Conservation (phyloP, 768 basidiomycete genomes). For the Podaxis sp. region DNA sequence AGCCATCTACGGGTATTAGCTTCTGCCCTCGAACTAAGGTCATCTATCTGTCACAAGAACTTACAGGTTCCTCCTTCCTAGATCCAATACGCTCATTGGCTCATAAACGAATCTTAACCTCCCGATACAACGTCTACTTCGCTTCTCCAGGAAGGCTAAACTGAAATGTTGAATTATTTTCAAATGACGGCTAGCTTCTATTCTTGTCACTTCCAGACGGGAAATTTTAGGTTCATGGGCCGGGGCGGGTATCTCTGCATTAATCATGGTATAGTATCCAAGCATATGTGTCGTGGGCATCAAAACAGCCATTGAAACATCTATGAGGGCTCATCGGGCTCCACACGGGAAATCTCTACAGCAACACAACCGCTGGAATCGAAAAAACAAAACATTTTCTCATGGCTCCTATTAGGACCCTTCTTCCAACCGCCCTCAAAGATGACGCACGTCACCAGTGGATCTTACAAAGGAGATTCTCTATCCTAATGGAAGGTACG, state of each 20-base stretch:
- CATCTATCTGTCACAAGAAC: not conserved
- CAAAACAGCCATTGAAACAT: not conserved
- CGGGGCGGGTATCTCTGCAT: not conserved
- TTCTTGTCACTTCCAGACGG: not conserved
- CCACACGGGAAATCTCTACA: not conserved
- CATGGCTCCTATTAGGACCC: slow-evolving; percentile 1
- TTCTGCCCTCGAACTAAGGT: not conserved
- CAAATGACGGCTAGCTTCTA: not conserved
- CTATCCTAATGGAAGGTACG: not conserved
- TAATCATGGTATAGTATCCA: slow-evolving; percentile 1
- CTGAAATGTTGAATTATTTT: not conserved
- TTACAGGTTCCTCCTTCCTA: not conserved
- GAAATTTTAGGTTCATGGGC: not conserved
- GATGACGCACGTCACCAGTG: not conserved
- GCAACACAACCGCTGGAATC: not conserved
- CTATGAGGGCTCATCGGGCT: not conserved
- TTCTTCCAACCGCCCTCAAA: not conserved
- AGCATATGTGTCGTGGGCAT: not conserved
- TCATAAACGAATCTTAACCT: slow-evolving; percentile 3
- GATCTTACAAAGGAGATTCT: slow-evolving; percentile 3
- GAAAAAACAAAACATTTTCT: slow-evolving; percentile 5
- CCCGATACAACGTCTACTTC: not conserved
- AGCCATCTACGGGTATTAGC: not conserved
- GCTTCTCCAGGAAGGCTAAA: not conserved
- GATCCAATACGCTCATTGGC: slow-evolving; percentile 1